A percentile compares a stretch with the other conserved stretches of the same genome.
Conservation (phyloP, 2,329 filamentous ascomycete species). For the Pseudocercospora eumusae region DNA sequence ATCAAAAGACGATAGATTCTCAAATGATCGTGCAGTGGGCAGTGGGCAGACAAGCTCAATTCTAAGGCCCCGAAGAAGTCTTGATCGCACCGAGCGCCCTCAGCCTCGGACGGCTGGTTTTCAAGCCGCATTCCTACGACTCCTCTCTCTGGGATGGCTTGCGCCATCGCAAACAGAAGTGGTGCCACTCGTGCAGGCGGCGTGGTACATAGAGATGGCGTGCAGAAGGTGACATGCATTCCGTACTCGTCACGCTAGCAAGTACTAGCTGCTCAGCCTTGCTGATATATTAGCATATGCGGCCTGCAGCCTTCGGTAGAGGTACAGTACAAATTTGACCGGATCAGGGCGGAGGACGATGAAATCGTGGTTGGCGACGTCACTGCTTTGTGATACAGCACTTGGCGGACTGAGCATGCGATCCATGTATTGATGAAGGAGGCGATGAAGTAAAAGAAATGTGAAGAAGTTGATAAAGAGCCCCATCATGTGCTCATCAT, state of each 20-base stretch:
- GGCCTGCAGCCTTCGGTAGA: background rate
- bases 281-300: background rate
- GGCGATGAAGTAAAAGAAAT: conserved; percentile 11
- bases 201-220: background rate
- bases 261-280: conserved; percentile 5
- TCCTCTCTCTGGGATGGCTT: background rate
- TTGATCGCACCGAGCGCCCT: background rate
- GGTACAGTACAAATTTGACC: background rate
- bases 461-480: background rate
- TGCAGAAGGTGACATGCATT: background rate
- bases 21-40: background rate
- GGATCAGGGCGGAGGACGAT: conserved; percentile 1
- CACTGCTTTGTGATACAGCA: conserved; percentile 3
- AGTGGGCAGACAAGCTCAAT: background rate
- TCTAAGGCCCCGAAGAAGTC: background rate
- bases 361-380: conserved; percentile 6
- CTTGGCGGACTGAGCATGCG: conserved; percentile 3
- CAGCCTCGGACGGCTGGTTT: background rate
- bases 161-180: background rate
- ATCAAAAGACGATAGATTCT: background rate
- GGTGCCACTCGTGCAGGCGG: background rate
- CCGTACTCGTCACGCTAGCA: background rate
- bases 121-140: background rate
- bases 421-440: conserved; percentile 8
- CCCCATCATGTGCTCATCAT: conserved; percentile 3